Base-by-base conservation (phyloP, 345 rosid species). In the Rhizophora apiculata region DNA sequence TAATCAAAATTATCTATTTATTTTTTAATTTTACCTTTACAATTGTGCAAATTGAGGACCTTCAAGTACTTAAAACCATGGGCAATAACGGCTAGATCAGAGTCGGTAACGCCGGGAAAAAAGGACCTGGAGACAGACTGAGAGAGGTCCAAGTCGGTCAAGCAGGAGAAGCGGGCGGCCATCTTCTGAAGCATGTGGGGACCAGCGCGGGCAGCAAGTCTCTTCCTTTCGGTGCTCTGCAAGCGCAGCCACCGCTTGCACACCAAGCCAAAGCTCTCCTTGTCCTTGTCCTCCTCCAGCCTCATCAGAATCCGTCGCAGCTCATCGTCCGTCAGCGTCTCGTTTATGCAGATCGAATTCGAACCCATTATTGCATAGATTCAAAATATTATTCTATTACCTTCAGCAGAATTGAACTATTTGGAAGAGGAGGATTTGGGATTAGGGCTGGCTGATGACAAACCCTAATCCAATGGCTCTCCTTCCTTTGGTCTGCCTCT, bases 61-160 rank as follows among this genome's bases (percentile, higher is more conserved):
- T 78, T 81, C 70, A 94, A 72, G 76, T 72, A 83, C 75, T 79
- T 85, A 72, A 94, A 89, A 6, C 89, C 96, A 59, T 76, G 73
- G 37, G 96, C 85, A 67, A 89, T 82, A 9, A 91, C 89, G 51
- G 81, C 64, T 22, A 94, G 92, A 82, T 94, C 98, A 48, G 92
- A 85, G 68, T 94, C 98, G 22, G 96, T 87, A 36, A 91, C 85
- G 7, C 98, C 98, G 4, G 97, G 98, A 72, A 82, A 89, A 76
- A 85, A 91, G 0, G 97, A 91, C 82, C 98, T 83, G 29, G 98
- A 91, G 39, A 80, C n/a, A 16, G 97, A 91, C 93, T 91, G 96
- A 68, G 93, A 91, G 75, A 94, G 87, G 78, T 94, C 98, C 77
- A 94, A 77, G 68, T 94, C 93, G 15, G 83, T 57, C 53, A 89